Percentiles rank a stretch among this genome's conserved stretches.
Evolutionary conservation across 192 early-diverging fungal genomes (phyloP).

Genomic region (Podila epicladia): DNA sequence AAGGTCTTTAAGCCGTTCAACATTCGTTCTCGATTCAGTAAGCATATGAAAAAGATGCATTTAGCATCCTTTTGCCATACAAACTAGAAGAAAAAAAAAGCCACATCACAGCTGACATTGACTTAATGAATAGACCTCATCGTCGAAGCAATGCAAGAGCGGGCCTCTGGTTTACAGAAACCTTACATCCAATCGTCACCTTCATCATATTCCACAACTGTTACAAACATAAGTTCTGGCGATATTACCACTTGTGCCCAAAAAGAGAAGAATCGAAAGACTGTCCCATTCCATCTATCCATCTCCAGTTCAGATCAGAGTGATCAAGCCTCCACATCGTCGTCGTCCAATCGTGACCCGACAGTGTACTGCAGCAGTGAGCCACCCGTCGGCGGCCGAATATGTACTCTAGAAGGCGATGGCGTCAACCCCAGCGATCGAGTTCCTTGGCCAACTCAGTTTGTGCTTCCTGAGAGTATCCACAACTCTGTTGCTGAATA

Average conservation of each 20-base stretch:
- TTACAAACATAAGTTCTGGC: too few relatives aligned
- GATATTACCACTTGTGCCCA: too few relatives aligned
- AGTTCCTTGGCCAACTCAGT: conserved; percentile 19
- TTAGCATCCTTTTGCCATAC: too few relatives aligned
- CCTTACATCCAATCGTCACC: too few relatives aligned
- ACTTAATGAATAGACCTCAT: neutral
- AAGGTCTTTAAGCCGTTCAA: neutral
- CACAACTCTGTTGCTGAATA: conserved; percentile 4
- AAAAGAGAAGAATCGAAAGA: neutral
- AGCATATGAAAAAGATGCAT: neutral
- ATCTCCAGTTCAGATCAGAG: neutral
- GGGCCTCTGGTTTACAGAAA: too few relatives aligned
- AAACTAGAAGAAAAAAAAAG: neutral
- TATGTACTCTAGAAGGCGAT: too few relatives aligned
- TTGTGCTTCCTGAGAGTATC: neutral
- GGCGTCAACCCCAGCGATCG: neutral
- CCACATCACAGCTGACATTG: neutral
- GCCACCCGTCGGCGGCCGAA: neutral
- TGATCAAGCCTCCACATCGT: neutral
- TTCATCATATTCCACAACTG: too few relatives aligned
- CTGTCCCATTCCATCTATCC: neutral
- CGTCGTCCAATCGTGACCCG: conserved; percentile 13
- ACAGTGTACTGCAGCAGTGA: conserved; percentile 14
- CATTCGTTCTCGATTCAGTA: conserved; percentile 5
- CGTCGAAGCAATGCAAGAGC: neutral